phyloP scores from a whole-genome alignment of 441 rosid species.

The Oxalis stricta region DNA sequence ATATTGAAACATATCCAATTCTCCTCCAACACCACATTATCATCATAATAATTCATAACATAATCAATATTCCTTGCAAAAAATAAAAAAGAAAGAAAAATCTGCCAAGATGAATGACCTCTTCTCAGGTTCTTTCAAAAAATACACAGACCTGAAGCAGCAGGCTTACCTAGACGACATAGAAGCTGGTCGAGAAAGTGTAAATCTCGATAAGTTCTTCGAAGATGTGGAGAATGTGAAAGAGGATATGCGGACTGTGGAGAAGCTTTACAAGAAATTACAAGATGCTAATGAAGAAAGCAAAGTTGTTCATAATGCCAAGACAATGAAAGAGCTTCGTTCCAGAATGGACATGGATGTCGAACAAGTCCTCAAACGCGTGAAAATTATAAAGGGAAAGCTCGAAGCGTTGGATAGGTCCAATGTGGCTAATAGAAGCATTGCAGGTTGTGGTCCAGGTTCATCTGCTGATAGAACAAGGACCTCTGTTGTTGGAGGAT shows the following conservation, averaged over 20 bases:
- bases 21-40: no score
- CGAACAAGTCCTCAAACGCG: slow-evolving; percentile 47
- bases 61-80: no score
- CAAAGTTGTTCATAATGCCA: slow-evolving; percentile 61
- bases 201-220: slow-evolving; percentile 65
- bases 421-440: slow-evolving; percentile 46
- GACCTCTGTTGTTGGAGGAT: slow-evolving; percentile 63
- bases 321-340: slow-evolving; percentile 50
- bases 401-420: slow-evolving; percentile 70
- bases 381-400: slow-evolving; percentile 56
- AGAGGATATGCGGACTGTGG: slow-evolving; percentile 51
- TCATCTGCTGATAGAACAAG: slow-evolving; percentile 77
- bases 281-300: slow-evolving; percentile 69
- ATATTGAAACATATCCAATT: no score
- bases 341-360: slow-evolving; percentile 66
- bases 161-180: slow-evolving; percentile 46
- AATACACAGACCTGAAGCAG: slow-evolving; percentile 50
- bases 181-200: slow-evolving; percentile 53
- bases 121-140: slow-evolving; percentile 74
- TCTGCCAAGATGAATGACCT: slow-evolving; percentile 65
- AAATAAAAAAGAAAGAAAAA: no score
- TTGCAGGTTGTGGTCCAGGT: slow-evolving; percentile 79
- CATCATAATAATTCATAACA: no score
- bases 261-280: slow-evolving; percentile 40
- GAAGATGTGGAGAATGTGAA: slow-evolving; percentile 73